Percentiles rank a stretch among this genome's conserved stretches.
Evolutionary conservation across 1,284 basidiomycete species (phyloP).

Genomic region (Ceratobasidium papillatum): DNA sequence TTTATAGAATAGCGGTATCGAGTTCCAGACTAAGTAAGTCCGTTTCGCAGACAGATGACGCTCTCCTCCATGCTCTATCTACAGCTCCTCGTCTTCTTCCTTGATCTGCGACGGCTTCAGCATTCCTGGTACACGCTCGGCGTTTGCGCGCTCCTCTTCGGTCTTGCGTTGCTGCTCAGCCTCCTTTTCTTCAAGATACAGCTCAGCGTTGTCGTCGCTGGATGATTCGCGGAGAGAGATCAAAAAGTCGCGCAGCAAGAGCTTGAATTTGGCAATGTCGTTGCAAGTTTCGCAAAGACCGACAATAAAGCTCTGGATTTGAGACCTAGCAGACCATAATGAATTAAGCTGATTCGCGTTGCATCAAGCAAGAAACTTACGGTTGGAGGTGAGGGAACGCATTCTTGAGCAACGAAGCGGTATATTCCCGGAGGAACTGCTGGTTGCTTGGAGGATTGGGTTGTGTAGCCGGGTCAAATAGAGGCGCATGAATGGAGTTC

Average conservation of each 20-base stretch:
- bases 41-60: not conserved
- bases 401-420: conserved; percentile 81
- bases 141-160: conserved; percentile 84
- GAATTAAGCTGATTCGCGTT: conserved; percentile 50
- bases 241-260: conserved; percentile 90
- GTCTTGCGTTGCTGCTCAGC: conserved; percentile 74
- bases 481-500: conserved; percentile 80
- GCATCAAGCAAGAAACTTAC: conserved; percentile 58
- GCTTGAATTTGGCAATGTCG: conserved; percentile 94
- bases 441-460: conserved; percentile 81
- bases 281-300: conserved; percentile 86
- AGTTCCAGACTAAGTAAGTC: conserved; percentile 5
- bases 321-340: conserved; percentile 52
- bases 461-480: conserved; percentile 84
- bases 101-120: conserved; percentile 91
- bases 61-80: conserved; percentile 8
- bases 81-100: conserved; percentile 84
- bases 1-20: conserved; percentile 38
- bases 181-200: conserved; percentile 96
- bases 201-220: conserved; percentile 78
- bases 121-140: conserved; percentile 97
- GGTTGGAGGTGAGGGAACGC: conserved; percentile 92
- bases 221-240: conserved; percentile 93
- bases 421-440: conserved; percentile 87
- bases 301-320: conserved; percentile 82